Evolutionary conservation across 2,329 filamentous ascomycete genomes (phyloP).

Genomic region (Alternaria ventricosa): DNA sequence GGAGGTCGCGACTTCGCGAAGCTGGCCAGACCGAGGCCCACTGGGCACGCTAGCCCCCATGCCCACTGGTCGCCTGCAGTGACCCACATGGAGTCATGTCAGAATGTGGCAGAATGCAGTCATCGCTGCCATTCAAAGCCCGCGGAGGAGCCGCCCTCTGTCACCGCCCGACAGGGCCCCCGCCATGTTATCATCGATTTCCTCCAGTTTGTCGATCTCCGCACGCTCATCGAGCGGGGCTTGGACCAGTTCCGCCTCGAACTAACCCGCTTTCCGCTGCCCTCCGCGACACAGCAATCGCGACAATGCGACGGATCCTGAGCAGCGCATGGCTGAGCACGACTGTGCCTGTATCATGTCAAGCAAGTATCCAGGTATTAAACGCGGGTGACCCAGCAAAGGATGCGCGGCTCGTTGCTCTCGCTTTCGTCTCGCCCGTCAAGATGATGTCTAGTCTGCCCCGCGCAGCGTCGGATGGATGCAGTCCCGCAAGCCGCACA

Average conservation of each 20-base stretch:
- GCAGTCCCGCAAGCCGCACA: slow-evolving; percentile 7
- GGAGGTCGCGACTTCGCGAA: slow-evolving; percentile 9
- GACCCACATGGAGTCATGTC: slow-evolving; percentile 34
- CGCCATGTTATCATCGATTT: slow-evolving; percentile 31
- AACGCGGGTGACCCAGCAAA: slow-evolving; percentile 9
- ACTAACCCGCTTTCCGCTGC: slow-evolving; percentile 22
- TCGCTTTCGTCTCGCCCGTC: not conserved
- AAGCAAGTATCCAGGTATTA: slow-evolving; percentile 1
- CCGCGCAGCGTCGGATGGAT: slow-evolving; percentile 4
- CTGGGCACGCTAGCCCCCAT: slow-evolving; percentile 25
- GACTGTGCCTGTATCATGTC: slow-evolving; percentile 22
- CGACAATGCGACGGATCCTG: slow-evolving; percentile 21
- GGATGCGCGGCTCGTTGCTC: not conserved
- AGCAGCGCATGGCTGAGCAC: slow-evolving; percentile 10
- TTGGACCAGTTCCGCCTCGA: slow-evolving; percentile 15
- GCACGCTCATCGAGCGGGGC: slow-evolving; percentile 16
- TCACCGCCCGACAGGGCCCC: slow-evolving; percentile 30
- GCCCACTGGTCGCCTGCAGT: slow-evolving; percentile 20
- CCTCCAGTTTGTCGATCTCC: slow-evolving; percentile 33
- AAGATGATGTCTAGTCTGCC: not conserved
- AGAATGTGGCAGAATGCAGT: slow-evolving; percentile 35
- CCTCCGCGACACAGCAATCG: slow-evolving; percentile 19
- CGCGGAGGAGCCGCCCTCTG: not conserved
- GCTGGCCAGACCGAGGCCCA: slow-evolving; percentile 28
- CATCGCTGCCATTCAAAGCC: slow-evolving; percentile 23